Percentiles rank a stretch among this genome's conserved stretches.
Conservation (phyloP, 768 basidiomycete species). For the Mycena pura region DNA sequence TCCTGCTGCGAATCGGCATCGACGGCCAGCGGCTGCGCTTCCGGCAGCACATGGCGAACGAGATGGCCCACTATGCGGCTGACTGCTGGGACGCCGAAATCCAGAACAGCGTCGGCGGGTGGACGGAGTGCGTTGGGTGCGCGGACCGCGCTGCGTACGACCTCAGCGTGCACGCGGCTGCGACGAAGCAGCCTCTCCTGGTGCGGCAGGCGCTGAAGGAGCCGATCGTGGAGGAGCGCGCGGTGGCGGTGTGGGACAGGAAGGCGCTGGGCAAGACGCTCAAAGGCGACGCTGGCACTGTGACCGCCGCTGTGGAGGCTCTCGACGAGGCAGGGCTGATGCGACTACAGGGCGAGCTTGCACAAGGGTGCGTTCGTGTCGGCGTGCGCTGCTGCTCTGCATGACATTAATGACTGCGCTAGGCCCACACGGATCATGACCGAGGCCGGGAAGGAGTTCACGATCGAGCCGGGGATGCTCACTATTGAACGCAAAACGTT, state of each 20-base stretch:
- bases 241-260: conserved; percentile 83
- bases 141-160: conserved; percentile 99
- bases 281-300: conserved; percentile 76
- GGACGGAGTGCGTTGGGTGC: conserved; percentile 99
- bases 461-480: conserved; percentile 74
- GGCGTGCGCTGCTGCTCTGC: conserved; percentile 5
- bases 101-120: conserved; percentile 77
- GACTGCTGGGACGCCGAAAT: conserved; percentile 99
- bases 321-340: conserved; percentile 72
- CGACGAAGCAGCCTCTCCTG: conserved; percentile 84
- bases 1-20: conserved; percentile 91
- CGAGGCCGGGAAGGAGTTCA: conserved; percentile 70
- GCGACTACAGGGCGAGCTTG: conserved; percentile 73
- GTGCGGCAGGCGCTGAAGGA: conserved; percentile 88
- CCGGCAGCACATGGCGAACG: conserved; percentile 98
- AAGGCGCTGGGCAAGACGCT: conserved; percentile 89
- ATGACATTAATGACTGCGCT: not conserved
- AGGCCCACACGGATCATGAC: conserved; percentile 64
- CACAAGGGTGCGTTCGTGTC: conserved; percentile 70
- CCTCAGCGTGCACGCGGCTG: conserved; percentile 84
- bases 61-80: conserved; percentile 99
- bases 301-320: conserved; percentile 68
- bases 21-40: conserved; percentile 84
- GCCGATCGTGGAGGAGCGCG: conserved; percentile 82
- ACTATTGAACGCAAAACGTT: conserved; percentile 84